phyloP scores from a whole-genome alignment of 352 stramenopile genomes.

The Globisporangium polare region DNA sequence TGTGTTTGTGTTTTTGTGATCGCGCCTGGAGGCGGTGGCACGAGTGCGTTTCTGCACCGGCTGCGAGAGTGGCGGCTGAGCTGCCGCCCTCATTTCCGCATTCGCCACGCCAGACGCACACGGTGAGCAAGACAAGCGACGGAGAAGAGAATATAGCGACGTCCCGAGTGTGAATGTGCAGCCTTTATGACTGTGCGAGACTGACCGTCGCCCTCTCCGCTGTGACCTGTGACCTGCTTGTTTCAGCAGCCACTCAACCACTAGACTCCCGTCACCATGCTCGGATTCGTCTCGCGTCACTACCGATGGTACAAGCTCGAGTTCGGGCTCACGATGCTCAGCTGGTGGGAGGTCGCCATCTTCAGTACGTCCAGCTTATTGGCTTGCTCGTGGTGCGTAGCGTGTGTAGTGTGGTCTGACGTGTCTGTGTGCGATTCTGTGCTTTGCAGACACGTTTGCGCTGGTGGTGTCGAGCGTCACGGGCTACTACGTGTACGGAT shows the following conservation, averaged over 20 bases:
- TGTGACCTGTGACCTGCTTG: too few relatives aligned
- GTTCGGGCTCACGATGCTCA: conserved; percentile 83
- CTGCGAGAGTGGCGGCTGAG: too few relatives aligned
- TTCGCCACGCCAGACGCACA: conserved; percentile 3
- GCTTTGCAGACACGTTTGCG: conserved; percentile 57
- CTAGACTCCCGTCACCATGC: conserved; percentile 27
- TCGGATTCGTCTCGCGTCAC: conserved; percentile 54
- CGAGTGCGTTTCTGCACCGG: neutral
- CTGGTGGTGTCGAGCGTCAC: conserved; percentile 67
- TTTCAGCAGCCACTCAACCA: neutral
- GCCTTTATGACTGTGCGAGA: neutral
- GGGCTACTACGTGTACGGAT: conserved; percentile 77
- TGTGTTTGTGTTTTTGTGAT: neutral
- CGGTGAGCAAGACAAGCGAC: neutral
- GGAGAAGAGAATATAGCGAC: neutral
- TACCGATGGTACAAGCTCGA: conserved; percentile 88
- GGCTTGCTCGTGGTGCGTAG: neutral
- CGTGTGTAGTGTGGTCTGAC: neutral
- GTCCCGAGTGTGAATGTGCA: neutral
- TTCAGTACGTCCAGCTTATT: conserved; percentile 57
- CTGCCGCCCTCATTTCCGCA: conserved; percentile 5
- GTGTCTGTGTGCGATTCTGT: neutral
- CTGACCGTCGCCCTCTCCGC: too few relatives aligned
- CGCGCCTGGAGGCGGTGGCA: neutral
- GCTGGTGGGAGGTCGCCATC: conserved; percentile 74